phyloP scores from a whole-genome alignment of 176 grass and related monocot genomes.

The Chloris gayana region DNA sequence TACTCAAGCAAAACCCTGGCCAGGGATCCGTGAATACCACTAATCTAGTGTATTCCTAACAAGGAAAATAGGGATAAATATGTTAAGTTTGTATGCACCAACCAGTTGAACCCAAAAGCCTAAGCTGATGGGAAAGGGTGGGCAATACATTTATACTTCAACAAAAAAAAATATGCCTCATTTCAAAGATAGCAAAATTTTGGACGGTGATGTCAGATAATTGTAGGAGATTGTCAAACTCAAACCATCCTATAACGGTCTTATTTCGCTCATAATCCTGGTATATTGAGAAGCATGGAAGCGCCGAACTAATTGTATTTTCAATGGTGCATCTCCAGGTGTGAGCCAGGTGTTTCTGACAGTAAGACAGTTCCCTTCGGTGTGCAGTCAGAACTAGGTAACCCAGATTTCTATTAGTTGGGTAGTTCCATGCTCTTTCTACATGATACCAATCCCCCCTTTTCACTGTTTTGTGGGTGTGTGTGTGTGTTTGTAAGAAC shows the following conservation, averaged over 20 bases:
- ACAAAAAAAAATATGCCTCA: background rate
- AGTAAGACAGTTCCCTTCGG: background rate
- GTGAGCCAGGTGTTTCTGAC: background rate
- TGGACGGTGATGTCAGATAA: background rate
- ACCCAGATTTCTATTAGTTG: background rate
- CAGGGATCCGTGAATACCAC: slow-evolving; percentile 1
- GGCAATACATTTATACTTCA: too few relatives aligned
- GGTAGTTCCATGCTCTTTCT: background rate
- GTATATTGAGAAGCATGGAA: background rate
- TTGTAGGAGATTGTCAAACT: background rate
- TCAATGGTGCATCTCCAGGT: background rate
- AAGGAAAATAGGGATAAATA: background rate
- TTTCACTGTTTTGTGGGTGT: background rate
- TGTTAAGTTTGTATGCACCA: too few relatives aligned
- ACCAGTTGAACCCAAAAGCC: too few relatives aligned
- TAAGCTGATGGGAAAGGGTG: too few relatives aligned
- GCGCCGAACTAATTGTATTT: background rate
- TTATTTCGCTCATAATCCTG: background rate
- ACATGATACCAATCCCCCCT: background rate
- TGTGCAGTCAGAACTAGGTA: background rate
- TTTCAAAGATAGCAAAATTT: background rate
- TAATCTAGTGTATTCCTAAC: slow-evolving; percentile 33
- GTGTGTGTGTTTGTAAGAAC: background rate
- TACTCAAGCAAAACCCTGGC: slow-evolving; percentile 19
- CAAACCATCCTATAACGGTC: background rate